Evolutionary conservation across 441 rosid species (phyloP), one percentile per base, ranked within the genome.

Genomic region (Populus hybrid): DNA sequence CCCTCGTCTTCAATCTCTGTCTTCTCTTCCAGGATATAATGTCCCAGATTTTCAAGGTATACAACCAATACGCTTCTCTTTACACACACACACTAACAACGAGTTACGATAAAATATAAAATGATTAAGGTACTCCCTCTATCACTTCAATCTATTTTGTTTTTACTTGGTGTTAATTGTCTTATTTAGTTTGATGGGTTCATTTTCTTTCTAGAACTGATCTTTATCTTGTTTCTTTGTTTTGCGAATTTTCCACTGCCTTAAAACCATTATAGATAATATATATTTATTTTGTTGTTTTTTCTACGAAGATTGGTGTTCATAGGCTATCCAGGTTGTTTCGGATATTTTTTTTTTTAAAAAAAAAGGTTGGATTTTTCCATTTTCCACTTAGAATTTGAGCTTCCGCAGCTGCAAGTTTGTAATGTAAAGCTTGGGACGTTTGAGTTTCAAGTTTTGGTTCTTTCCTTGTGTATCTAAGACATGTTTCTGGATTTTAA

Each of bases 41-140:
- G 90, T 74, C 84, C 83, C 84, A 73, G 88, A 86, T 83, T 85
- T 85, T 84, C 83, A 82, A 90, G 92, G 91, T 88, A 81, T 11
- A 3, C 79, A 68, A 35, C 42, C 46, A 9, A 18, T 14, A 28
- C 66, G 30, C 36, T 2, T 16, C 21, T 23, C 2, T 69, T 8
- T 42, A 21, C 36, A 8, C 4, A 18, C 23, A 54, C 2, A 5
- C 3, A 5, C 20, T 30, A 26, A 32, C 54, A 40, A 8, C 3
- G 46, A 57, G 12, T 8, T 6, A 42, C 10, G 6, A 24, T 28
- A 69, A 30, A 28, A 12, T 46, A 18, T 7, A 9, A 20, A 20
- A 30, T 26, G 11, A 30, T 67, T 3, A 4, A 26, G 10, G 35
- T 10, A n/a, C 6, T 21, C 32, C 34, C 68, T 26, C 18, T 72